These are phyloP conservation scores for Onygena corvina DNA, from an alignment of 2,329 filamentous ascomycete species.

Conservation along the genomic window DNA sequence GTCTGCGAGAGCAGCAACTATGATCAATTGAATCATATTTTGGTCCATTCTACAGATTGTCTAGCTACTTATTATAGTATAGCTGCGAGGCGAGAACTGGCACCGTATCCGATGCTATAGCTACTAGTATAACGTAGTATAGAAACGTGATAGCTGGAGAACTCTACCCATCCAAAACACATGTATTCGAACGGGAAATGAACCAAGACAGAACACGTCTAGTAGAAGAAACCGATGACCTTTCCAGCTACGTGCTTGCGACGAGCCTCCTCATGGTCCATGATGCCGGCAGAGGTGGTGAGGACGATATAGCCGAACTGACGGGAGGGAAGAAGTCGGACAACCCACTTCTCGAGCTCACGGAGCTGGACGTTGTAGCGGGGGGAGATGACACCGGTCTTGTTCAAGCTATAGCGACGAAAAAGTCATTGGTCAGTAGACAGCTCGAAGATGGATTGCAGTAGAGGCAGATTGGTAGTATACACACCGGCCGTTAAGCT, in stretches of 20 bases:
- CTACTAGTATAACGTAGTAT: no score
- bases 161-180: no score
- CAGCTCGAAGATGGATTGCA: no score
- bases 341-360: constrained; percentile 99
- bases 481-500: constrained; percentile 80
- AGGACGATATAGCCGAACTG: constrained; percentile 99
- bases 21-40: no score
- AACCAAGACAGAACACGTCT: constrained; percentile 30
- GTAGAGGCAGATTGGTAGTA: not conserved
- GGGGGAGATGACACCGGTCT: constrained; percentile 97
- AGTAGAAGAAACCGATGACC: constrained; percentile 99
- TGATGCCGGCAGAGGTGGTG: constrained; percentile 97
- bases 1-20: no score
- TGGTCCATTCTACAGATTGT: no score
- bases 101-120: no score
- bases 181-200: not conserved
- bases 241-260: constrained; percentile 99
- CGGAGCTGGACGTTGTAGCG: constrained; percentile 98
- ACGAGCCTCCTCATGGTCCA: constrained; percentile 99
- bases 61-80: no score
- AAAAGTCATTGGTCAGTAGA: not conserved
- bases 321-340: constrained; percentile 97
- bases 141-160: no score
- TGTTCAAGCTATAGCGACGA: constrained; percentile 58
- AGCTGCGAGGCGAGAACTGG: no score